Base-by-base conservation (phyloP, 2,329 filamentous ascomycete species). In the Stachybotrys echinatus region DNA sequence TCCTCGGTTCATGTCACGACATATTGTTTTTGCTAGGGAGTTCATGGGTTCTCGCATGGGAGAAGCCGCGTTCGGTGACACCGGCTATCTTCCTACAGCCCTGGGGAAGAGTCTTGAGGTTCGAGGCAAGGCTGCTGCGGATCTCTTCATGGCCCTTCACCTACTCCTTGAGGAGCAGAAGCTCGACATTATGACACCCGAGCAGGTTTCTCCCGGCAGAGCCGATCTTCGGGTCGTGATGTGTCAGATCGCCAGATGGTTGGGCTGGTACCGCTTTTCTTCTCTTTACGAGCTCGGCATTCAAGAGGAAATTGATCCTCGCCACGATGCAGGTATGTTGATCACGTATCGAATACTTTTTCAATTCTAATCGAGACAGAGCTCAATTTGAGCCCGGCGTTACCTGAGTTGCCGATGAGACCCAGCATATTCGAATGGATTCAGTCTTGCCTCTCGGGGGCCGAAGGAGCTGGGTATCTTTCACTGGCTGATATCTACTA, bases 131-230 rank as follows among this genome's bases (percentile, higher is more conserved):
- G 70, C 83, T 49, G 76, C 87, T 31, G 72, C 86, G 63, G 80
- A 88, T 60, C 76, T 88, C 47, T 79, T 92, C 37, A 74, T 95
- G 55, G 87, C 82, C 1, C 74, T 99, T 12, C 94, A 99, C 69
- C 74, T 97, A 3, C 73, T 95, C n/a, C 79, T 88, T 0, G 92
- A 99, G 65, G 94, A 99, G 64, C 79, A 88, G 54, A 97, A 95
- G 63, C 78, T 99, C 2, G 83, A 89, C 53, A 79, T 85, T 5
- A 73, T 76, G 54, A 67, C 68, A 0, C 69, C 74, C 0, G 74
- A 77, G 47, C 69, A 71, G 38, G 55, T 60, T 2, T 73, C 74
- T 4, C 70, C 73, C 0, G 71, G 75, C 0, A 68, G 72, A 22
- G 65, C 68, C 10, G 74, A 80, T 45, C 60, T 97, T 20, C 81